These are phyloP conservation scores for Didymella arachidicola DNA, from an alignment of 2,329 filamentous ascomycete genomes.

Conservation along the genomic window DNA sequence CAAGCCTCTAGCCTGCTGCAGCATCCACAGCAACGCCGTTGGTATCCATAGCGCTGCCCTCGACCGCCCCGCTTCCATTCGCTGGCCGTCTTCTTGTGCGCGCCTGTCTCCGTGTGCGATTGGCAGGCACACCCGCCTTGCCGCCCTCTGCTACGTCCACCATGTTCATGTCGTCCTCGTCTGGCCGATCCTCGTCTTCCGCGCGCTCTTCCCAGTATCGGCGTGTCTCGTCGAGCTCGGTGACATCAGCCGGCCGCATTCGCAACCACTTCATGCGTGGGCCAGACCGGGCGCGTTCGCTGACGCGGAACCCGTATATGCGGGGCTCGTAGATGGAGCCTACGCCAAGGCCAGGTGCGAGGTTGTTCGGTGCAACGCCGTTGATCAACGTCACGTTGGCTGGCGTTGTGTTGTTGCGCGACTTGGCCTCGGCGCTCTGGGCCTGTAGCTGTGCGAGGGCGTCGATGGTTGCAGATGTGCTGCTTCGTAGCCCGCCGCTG, in stretches of 20 bases:
- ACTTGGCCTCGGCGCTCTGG: slow-evolving; percentile 45
- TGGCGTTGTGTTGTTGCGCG: slow-evolving; percentile 45
- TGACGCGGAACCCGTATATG: slow-evolving; percentile 96
- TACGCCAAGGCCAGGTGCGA: slow-evolving; percentile 83
- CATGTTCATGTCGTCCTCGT: slow-evolving; percentile 52
- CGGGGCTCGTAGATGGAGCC: slow-evolving; percentile 90
- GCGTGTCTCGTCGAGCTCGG: slow-evolving; percentile 78
- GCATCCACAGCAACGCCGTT: slow-evolving; percentile 48
- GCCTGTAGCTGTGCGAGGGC: slow-evolving; percentile 48
- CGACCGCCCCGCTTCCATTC: slow-evolving; percentile 38
- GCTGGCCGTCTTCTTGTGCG: slow-evolving; percentile 47
- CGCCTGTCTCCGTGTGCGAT: slow-evolving; percentile 50
- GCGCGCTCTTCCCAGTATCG: slow-evolving; percentile 53
- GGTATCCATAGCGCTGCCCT: slow-evolving; percentile 53
- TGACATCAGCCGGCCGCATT: slow-evolving; percentile 79
- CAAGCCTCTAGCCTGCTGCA: slow-evolving; percentile 31
- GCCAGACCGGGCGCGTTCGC: slow-evolving; percentile 85
- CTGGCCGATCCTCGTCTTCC: slow-evolving; percentile 54
- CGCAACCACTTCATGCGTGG: slow-evolving; percentile 98
- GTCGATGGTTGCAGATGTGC: slow-evolving; percentile 44
- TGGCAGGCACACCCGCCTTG: slow-evolving; percentile 33
- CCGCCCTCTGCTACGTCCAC: slow-evolving; percentile 47
- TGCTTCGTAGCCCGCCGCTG: slow-evolving; percentile 71
- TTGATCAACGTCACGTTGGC: slow-evolving; percentile 67
- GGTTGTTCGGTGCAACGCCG: slow-evolving; percentile 84